These are phyloP conservation scores for Cajanus cajan DNA, from an alignment of 306 rosid species.

Conservation along the genomic window DNA sequence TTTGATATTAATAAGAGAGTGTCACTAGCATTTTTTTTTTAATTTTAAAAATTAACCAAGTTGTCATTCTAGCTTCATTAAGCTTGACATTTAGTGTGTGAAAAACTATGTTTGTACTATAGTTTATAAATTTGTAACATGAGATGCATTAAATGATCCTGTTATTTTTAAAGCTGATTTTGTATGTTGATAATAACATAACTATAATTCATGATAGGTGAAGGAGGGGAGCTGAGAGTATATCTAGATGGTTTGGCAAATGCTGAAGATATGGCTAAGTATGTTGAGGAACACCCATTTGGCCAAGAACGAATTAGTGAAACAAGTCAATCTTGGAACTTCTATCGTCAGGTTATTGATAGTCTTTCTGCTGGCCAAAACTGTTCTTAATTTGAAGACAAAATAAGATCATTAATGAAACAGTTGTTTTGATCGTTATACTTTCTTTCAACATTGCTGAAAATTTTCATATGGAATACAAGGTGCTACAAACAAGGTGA, in stretches of 20 bases:
- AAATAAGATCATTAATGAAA: neutral
- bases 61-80: neutral
- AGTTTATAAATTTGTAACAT: neutral
- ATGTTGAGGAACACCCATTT: constrained; percentile 51
- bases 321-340: constrained; percentile 56
- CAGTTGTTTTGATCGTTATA: neutral
- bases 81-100: neutral
- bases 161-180: neutral
- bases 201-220: constrained; percentile 39
- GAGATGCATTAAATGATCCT: neutral
- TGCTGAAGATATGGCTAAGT: constrained; percentile 44
- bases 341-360: constrained; percentile 46
- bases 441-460: neutral
- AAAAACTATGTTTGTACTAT: neutral
- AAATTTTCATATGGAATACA: neutral
- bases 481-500: neutral
- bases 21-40: too few species aligned
- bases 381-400: neutral
- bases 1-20: too few species aligned
- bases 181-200: neutral
- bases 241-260: constrained; percentile 55
- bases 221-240: constrained; percentile 57
- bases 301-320: constrained; percentile 55
- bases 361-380: neutral
- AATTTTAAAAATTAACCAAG: neutral